Evolutionary conservation across 2,329 filamentous ascomycete species (phyloP), one percentile per base, ranked within the genome.

Genomic region (Alternaria infectoria): DNA sequence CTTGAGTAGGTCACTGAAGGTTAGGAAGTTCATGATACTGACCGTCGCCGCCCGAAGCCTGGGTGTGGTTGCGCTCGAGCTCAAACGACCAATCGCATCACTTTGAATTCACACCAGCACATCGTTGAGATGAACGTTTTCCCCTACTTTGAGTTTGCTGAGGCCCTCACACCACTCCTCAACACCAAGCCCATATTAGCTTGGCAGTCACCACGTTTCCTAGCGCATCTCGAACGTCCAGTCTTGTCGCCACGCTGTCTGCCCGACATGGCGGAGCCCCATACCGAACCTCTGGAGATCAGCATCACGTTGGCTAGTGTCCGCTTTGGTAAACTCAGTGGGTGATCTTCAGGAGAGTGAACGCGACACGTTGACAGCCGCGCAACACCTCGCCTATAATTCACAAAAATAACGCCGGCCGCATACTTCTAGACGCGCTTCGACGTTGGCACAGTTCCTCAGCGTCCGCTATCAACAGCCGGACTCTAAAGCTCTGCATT

Each of bases 291-390:
- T 30, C 40, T 59, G 59, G 59, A 46, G 55, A 59, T 62, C 49
- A 54, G 19, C 55, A 49, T 32, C 51, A 40, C 21, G 47, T 46
- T 36, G 43, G 52, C 43, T 62, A 62, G 59, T 54, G 55, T 54
- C 59, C 59, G 59, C 54, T 62, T 28, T 44, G 52, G 23, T 57
- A 58, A 46, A 49, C 49, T 46, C 55, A 52, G 52, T 59, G 28
- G 47, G 26, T 43, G 55, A 62, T 62, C 49, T 59, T 47, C 43
- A 56, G 40, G 59, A 54, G 55, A 40, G 32, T 4, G n/a, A 26
- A 23, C 46, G 32, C 32, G 25, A 49, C 25, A 52, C 46, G 46
- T 58, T 51, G 46, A 49, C 49, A 51, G 36, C 58, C 43, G 47
- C 55, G 30, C 47, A 44, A 59, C 32, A 43, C 13, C 30, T 26